Evolutionary conservation across 2,329 filamentous ascomycete species (phyloP), one percentile per base, ranked within the genome.

Genomic region (Penicillium sp.): DNA sequence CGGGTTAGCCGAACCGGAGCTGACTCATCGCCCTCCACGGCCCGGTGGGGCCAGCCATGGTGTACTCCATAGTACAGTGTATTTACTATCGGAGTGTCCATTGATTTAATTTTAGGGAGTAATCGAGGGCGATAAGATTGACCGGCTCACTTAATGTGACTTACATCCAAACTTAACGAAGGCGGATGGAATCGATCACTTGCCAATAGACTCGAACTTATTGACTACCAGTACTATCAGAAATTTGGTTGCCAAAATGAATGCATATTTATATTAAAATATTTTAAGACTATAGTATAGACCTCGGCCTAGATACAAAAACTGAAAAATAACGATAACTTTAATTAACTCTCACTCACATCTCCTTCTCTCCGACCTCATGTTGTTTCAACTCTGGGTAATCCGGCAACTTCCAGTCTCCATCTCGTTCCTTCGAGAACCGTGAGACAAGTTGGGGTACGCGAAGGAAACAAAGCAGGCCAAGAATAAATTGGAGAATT

Each of bases 1-100:
- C 45, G 54, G 52, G 59, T 63, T 64, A 65, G 55, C 63, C 63
- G 56, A 63, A 54, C 58, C 51, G 58, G 16, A 10, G 48, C 47
- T 61, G 56, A 59, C 43, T 59, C 59, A 61, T 52, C 39, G n/a
- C n/a, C 10, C 14, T 28, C n/a, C n/a, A n/a, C n/a, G 7, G 14
- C 5, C 34, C 48, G 51, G 52, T 54, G 48, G 55, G 48, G 43
- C 52, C 19, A 40, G 13, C 24, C 23, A 44, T 7, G 14, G 16
- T 7, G 23, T 28, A 14, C 23, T 44, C 14, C 23, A 43, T 43
- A 23, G 18, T 26, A 18, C 33, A 16, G 14, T n/a, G n/a, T n/a
- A n/a, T n/a, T n/a, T n/a, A n/a, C n/a, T n/a, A n/a, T n/a, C n/a
- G n/a, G n/a, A n/a, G n/a, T n/a, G n/a, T n/a, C n/a, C n/a, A n/a